phyloP scores from a whole-genome alignment of 495 filamentous ascomycete genomes.

The Lasiosphaeris hirsuta region DNA sequence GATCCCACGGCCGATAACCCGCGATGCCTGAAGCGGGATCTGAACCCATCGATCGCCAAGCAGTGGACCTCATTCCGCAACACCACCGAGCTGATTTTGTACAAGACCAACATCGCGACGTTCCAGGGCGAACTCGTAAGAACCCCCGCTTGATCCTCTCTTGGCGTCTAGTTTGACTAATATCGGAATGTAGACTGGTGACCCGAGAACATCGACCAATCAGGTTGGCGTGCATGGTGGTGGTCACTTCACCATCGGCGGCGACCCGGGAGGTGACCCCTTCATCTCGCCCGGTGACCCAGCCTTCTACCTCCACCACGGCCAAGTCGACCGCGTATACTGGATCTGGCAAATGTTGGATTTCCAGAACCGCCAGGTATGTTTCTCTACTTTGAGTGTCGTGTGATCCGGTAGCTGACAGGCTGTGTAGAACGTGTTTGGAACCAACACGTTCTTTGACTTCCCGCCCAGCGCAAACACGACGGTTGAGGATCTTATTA shows the following conservation, averaged over 20 bases:
- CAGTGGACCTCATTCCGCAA: constrained; percentile 39
- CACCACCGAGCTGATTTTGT: constrained; percentile 40
- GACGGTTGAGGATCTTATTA: constrained; percentile 26
- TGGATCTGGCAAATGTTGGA: constrained; percentile 70
- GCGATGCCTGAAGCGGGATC: constrained; percentile 63
- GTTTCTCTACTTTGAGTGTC: background rate
- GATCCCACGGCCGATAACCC: constrained; percentile 47
- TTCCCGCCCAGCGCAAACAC: constrained; percentile 35
- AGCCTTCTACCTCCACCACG: constrained; percentile 67
- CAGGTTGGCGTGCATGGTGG: constrained; percentile 56
- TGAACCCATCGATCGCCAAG: constrained; percentile 46
- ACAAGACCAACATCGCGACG: constrained; percentile 41
- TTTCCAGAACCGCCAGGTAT: constrained; percentile 35
- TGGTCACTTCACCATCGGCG: constrained; percentile 51
- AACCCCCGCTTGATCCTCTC: background rate
- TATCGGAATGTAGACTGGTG: constrained; percentile 22
- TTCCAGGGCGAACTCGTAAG: constrained; percentile 48
- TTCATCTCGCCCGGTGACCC: constrained; percentile 62
- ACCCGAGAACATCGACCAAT: constrained; percentile 39
- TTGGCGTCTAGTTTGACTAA: background rate
- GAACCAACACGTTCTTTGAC: constrained; percentile 33
- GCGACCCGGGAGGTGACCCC: constrained; percentile 46
- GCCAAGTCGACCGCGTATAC: constrained; percentile 62
- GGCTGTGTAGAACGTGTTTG: constrained; percentile 35
- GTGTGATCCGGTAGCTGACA: background rate